These are phyloP conservation scores for Globisporangium abappressorium DNA, from an alignment of 352 stramenopile species.

Conservation along the genomic window DNA sequence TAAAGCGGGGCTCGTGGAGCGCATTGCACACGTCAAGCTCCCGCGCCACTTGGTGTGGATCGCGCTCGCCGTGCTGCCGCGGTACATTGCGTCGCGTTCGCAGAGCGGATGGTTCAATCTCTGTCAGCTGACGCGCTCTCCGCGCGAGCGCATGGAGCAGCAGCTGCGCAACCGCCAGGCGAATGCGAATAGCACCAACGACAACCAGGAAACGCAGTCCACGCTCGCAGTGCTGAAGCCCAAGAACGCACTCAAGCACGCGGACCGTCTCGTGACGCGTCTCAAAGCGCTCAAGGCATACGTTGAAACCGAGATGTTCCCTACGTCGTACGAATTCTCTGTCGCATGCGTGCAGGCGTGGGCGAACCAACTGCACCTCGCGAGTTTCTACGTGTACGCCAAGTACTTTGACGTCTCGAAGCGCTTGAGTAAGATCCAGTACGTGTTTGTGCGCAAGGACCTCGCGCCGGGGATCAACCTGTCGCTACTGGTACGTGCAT, in stretches of 20 bases:
- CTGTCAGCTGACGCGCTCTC: constrained; percentile 53
- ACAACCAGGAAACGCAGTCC: not conserved
- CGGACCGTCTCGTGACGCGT: constrained; percentile 47
- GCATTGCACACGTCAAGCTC: constrained; percentile 32
- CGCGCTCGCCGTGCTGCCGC: constrained; percentile 43
- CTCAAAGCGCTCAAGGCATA: constrained; percentile 33
- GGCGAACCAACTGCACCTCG: constrained; percentile 55
- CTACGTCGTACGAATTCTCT: constrained; percentile 58
- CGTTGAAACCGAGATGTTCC: constrained; percentile 48
- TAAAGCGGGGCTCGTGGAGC: not conserved
- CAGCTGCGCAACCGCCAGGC: constrained; percentile 54
- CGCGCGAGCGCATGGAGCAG: constrained; percentile 77
- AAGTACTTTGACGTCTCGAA: constrained; percentile 71
- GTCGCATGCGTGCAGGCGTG: constrained; percentile 45
- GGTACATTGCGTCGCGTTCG: constrained; percentile 63
- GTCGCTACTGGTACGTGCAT: constrained; percentile 51
- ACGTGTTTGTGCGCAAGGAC: constrained; percentile 76
- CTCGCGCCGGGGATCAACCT: constrained; percentile 55
- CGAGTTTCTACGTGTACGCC: constrained; percentile 75
- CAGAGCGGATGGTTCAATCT: constrained; percentile 72
- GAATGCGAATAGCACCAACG: constrained; percentile 12
- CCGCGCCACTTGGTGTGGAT: constrained; percentile 58
- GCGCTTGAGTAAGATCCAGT: constrained; percentile 63
- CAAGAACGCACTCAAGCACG: constrained; percentile 22
- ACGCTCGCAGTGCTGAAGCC: constrained; percentile 13